Conservation (phyloP, 495 filamentous ascomycete genomes). For the Xylona heveae region DNA sequence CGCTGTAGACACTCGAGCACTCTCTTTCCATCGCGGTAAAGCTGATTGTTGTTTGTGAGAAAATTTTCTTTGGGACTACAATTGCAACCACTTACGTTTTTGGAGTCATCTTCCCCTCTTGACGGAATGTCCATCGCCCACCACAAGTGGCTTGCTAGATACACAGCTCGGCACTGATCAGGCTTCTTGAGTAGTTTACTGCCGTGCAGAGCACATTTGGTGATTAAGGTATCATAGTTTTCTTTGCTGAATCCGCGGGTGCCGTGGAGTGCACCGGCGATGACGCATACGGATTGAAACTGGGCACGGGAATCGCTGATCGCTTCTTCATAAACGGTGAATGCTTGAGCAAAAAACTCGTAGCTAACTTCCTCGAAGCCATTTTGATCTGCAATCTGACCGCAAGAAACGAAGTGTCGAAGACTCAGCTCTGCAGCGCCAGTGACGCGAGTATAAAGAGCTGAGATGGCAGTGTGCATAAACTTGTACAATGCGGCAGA, state of each 20-base stretch:
- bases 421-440: slow-evolving; percentile 71
- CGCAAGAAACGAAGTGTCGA: slow-evolving; percentile 74
- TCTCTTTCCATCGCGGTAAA: slow-evolving; percentile 92
- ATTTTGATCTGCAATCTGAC: slow-evolving; percentile 80
- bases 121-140: slow-evolving; percentile 83
- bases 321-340: slow-evolving; percentile 92
- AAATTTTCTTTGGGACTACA: neutral
- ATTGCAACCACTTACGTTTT: slow-evolving; percentile 37
- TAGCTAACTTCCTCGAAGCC: slow-evolving; percentile 91
- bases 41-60: slow-evolving; percentile 25
- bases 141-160: slow-evolving; percentile 90
- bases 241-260: slow-evolving; percentile 79
- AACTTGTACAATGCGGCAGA: slow-evolving; percentile 84
- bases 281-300: slow-evolving; percentile 92
- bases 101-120: slow-evolving; percentile 63
- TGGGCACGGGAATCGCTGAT: slow-evolving; percentile 89
- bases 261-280: slow-evolving; percentile 71
- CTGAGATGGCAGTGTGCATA: slow-evolving; percentile 66
- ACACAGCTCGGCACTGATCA: slow-evolving; percentile 91
- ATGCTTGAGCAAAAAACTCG: slow-evolving; percentile 96
- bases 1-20: slow-evolving; percentile 93
- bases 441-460: slow-evolving; percentile 74
- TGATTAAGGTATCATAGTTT: slow-evolving; percentile 97
- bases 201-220: slow-evolving; percentile 87
- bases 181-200: slow-evolving; percentile 96